Percentiles rank a stretch among this genome's conserved stretches.
Evolutionary conservation across 129 eudicot species (phyloP).

Genomic region (Helichrysum umbraculigerum): DNA sequence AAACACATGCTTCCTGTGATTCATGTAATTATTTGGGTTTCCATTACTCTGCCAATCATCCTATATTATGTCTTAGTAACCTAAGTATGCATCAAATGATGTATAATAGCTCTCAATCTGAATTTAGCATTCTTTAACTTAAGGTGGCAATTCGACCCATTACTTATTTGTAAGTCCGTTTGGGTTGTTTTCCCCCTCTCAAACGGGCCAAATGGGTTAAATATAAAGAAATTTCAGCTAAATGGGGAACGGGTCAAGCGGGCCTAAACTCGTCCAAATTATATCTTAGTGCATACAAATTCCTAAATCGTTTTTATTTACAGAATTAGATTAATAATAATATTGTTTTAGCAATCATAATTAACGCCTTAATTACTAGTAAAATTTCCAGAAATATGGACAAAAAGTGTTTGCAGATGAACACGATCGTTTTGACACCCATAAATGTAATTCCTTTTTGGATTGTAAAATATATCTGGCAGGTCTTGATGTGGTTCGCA

Average conservation of each 20-base stretch:
- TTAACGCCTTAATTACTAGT: not conserved
- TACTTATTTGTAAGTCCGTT: not conserved
- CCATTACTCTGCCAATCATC: conserved; percentile 14
- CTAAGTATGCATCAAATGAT: conserved; percentile 15
- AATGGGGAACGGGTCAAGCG: not conserved
- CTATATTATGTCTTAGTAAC: not conserved
- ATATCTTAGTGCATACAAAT: not conserved
- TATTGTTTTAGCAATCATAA: not conserved
- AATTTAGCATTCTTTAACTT: not conserved
- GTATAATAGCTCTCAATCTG: not conserved
- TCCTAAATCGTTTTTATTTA: not conserved
- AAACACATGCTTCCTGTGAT: conserved; percentile 24
- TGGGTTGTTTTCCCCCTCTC: not conserved
- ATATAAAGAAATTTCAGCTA: not conserved
- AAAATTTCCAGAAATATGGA: not conserved
- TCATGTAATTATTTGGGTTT: conserved; percentile 30
- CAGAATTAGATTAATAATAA: not conserved
- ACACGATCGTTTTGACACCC: not conserved
- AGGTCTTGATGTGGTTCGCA: conserved; percentile 98
- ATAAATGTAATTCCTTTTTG: conserved; percentile 9
- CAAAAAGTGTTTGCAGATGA: not conserved
- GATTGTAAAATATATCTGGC: conserved; percentile 26
- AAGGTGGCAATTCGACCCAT: not conserved
- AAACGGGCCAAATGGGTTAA: not conserved
- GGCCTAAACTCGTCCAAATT: not conserved